A percentile compares a stretch with the other conserved stretches of the same genome.
Evolutionary conservation across 352 stramenopile species (phyloP).

Genomic region (Phytophthora pseudosyringae): DNA sequence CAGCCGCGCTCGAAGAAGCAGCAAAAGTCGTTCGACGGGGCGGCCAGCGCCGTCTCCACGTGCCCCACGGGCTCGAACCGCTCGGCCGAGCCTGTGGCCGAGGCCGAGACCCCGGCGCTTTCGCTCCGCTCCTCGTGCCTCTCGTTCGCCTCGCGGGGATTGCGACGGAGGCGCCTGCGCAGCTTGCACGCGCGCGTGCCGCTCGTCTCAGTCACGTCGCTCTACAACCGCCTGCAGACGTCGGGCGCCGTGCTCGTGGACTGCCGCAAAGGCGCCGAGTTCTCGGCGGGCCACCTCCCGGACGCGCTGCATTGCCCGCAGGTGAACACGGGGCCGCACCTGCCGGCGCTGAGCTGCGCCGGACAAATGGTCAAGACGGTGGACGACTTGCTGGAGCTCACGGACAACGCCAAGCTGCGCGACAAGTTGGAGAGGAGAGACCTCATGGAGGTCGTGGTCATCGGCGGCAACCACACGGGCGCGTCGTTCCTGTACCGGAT

Average conservation of each 20-base stretch:
- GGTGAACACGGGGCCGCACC: conserved; percentile 22
- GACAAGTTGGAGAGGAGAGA: conserved; percentile 62
- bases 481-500: conserved; percentile 61
- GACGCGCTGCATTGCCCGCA: conserved; percentile 64
- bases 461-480: conserved; percentile 58
- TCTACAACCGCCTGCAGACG: conserved; percentile 82
- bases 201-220: conserved; percentile 63
- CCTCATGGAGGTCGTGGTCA: conserved; percentile 76
- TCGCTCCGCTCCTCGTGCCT: conserved; percentile 30
- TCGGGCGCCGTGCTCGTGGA: conserved; percentile 70
- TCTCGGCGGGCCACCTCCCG: conserved; percentile 47
- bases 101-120: conserved; percentile 13
- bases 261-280: conserved; percentile 63
- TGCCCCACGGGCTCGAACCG: conserved; percentile 34
- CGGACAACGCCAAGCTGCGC: conserved; percentile 40
- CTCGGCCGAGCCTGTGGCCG: conserved; percentile 23
- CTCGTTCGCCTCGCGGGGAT: conserved; percentile 33
- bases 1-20: conserved; percentile 21
- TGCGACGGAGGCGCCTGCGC: conserved; percentile 35
- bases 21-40: conserved; percentile 34
- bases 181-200: conserved; percentile 49
- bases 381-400: conserved; percentile 56
- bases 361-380: conserved; percentile 42
- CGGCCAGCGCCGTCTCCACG: conserved; percentile 33
- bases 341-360: conserved; percentile 31